A percentile compares a stretch with the other conserved stretches of the same genome.
Evolutionary conservation across 164 flowering plant species (phyloP).

Genomic region (Magnolia changhungtana): DNA sequence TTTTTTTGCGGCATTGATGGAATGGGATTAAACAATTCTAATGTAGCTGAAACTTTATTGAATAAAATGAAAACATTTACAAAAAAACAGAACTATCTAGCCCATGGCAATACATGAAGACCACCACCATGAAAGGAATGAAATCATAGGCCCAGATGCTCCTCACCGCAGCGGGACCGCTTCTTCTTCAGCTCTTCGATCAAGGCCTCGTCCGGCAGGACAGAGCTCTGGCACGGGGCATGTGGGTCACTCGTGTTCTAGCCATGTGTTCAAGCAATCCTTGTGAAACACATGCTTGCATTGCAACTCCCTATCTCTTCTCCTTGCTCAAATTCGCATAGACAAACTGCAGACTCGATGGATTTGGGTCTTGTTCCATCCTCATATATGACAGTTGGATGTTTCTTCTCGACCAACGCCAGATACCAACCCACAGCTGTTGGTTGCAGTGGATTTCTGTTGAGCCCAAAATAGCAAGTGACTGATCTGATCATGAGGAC

Average conservation of each 20-base stretch:
- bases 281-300: slow-evolving; percentile 14
- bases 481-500: not conserved
- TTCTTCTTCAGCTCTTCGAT: not conserved
- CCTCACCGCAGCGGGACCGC: slow-evolving; percentile 28
- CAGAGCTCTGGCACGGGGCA: not conserved
- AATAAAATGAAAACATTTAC: not conserved
- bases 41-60: not conserved
- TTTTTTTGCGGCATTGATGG: not conserved
- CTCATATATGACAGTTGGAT: not conserved
- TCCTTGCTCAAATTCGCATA: slow-evolving; percentile 2
- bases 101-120: not conserved
- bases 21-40: not conserved
- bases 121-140: slow-evolving; percentile 31
- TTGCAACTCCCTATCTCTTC: slow-evolving; percentile 3
- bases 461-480: not conserved
- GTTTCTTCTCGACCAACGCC: not conserved
- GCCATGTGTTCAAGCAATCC: slow-evolving; percentile 11
- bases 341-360: slow-evolving; percentile 8
- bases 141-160: slow-evolving; percentile 27
- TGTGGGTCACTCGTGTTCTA: not conserved
- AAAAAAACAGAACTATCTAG: not conserved
- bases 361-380: not conserved
- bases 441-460: not conserved
- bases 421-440: not conserved
- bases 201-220: not conserved